A percentile compares a stretch with the other conserved stretches of the same genome.
phyloP scores from a whole-genome alignment of 2,329 filamentous ascomycete species.

The Shiraia bambusicola region DNA sequence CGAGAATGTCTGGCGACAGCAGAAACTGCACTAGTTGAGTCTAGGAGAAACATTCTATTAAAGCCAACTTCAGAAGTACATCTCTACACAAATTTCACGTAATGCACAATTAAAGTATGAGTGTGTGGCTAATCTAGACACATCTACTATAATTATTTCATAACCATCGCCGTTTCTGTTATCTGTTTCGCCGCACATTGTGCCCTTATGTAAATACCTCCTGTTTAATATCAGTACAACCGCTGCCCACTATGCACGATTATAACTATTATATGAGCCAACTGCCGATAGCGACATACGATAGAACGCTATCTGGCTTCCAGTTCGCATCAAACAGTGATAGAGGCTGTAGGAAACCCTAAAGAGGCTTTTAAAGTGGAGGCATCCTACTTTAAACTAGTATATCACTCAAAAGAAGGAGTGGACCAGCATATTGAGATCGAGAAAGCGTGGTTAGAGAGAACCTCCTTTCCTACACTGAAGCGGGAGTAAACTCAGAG shows the following conservation, averaged over 20 bases:
- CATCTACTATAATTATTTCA: background rate
- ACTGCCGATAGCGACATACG: background rate
- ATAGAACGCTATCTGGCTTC: background rate
- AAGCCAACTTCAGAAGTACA: background rate
- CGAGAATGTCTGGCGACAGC: conserved; percentile 33
- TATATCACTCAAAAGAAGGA: no score
- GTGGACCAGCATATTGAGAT: no score
- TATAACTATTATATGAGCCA: background rate
- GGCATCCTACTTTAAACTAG: no score
- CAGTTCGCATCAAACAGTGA: no score
- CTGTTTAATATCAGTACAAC: background rate
- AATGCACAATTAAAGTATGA: no score
- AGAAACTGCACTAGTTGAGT: background rate
- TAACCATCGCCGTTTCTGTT: background rate
- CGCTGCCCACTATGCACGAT: background rate
- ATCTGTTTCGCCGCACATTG: background rate
- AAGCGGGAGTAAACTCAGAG: no score
- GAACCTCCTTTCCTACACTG: no score
- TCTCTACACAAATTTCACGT: background rate
- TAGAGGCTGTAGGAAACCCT: no score
- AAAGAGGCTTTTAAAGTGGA: no score
- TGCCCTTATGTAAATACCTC: background rate
- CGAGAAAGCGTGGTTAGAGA: no score
- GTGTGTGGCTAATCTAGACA: no score
- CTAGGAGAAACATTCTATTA: background rate